These are phyloP conservation scores for Vachellia collinsii DNA, from an alignment of 306 rosid species.

Conservation along the genomic window DNA sequence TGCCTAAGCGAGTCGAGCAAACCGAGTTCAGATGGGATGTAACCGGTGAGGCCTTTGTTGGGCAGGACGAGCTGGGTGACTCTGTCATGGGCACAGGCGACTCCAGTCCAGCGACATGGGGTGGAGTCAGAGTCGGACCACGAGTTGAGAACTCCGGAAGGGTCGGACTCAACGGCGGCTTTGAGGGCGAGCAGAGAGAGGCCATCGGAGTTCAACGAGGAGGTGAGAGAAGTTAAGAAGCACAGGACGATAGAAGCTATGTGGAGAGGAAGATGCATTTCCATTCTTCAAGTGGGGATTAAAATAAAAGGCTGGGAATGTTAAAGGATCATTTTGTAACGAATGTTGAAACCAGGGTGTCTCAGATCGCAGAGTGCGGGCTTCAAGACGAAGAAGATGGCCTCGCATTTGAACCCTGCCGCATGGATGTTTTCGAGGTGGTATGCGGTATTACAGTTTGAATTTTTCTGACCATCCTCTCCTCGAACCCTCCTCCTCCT, in stretches of 20 bases:
- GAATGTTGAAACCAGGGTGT: constrained; percentile 40
- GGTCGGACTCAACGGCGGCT: constrained; percentile 74
- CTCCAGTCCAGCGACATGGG: constrained; percentile 79
- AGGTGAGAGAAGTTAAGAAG: constrained; percentile 16
- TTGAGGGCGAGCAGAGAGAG: constrained; percentile 83
- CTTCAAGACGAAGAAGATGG: constrained; percentile 17
- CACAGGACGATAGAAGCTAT: background rate
- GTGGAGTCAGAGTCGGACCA: constrained; percentile 71
- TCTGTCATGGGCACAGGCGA: constrained; percentile 57
- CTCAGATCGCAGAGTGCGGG: constrained; percentile 15
- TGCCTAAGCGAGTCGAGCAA: constrained; percentile 57
- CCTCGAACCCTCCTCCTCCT: no score
- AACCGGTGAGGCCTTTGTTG: constrained; percentile 61
- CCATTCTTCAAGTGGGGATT: background rate
- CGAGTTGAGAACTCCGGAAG: constrained; percentile 48
- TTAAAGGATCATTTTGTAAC: constrained; percentile 15
- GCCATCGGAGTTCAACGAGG: constrained; percentile 68
- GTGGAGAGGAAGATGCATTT: constrained; percentile 32
- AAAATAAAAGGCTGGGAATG: background rate
- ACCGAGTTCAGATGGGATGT: constrained; percentile 81
- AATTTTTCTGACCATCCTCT: constrained; percentile 37
- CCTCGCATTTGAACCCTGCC: constrained; percentile 29
- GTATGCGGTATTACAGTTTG: constrained; percentile 39
- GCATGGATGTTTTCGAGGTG: constrained; percentile 50
- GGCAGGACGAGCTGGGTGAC: constrained; percentile 66